phyloP scores from a whole-genome alignment of 345 rosid genomes.

The Aquilaria yunnanensis region DNA sequence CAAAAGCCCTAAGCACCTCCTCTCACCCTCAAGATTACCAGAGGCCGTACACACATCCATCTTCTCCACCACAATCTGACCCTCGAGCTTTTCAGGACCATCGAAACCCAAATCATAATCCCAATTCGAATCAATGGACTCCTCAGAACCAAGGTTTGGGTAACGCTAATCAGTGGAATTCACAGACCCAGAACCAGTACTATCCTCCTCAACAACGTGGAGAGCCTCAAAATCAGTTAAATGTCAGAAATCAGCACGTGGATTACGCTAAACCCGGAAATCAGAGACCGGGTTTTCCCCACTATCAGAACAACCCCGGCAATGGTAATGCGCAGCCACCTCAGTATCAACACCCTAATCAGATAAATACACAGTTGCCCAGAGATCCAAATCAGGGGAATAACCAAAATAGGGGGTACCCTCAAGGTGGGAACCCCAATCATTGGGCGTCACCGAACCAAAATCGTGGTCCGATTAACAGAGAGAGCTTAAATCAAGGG shows the following conservation, averaged over 20 bases:
- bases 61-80: conserved; percentile 23
- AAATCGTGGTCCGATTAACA: conserved; percentile 28
- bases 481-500: conserved; percentile 16
- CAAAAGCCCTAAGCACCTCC: conserved; percentile 35
- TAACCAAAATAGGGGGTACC: conserved; percentile 28
- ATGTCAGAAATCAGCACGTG: conserved; percentile 19
- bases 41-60: conserved; percentile 19
- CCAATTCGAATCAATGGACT: conserved; percentile 20
- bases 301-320: conserved; percentile 14
- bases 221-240: conserved; percentile 17
- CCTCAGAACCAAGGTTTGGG: conserved; percentile 17
- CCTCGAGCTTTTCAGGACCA: conserved; percentile 24
- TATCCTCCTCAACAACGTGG: conserved; percentile 23
- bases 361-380: conserved; percentile 12
- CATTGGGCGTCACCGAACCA: conserved; percentile 19
- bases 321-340: conserved; percentile 13
- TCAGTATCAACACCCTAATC: conserved; percentile 15
- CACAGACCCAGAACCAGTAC: conserved; percentile 18
- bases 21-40: conserved; percentile 33
- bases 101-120: conserved; percentile 10
- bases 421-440: conserved; percentile 20
- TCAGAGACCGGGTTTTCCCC: conserved; percentile 17
- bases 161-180: conserved; percentile 27
- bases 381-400: conserved; percentile 32
- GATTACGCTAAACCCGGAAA: conserved; percentile 14